phyloP scores from a whole-genome alignment of 2,329 filamentous ascomycete species.

The Microsporum ferrugineum region DNA sequence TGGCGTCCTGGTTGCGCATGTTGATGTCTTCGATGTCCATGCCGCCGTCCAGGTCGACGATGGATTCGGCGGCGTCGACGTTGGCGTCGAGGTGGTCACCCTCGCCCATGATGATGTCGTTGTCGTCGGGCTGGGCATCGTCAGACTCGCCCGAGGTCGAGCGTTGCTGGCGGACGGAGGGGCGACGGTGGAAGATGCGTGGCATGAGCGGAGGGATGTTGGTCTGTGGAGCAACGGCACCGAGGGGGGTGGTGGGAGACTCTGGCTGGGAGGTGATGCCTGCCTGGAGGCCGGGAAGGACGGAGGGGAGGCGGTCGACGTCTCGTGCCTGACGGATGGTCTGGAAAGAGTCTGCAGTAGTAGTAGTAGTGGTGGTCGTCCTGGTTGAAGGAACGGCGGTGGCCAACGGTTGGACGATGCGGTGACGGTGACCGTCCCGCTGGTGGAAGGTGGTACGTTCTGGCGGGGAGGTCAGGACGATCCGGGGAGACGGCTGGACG shows the following conservation, averaged over 20 bases:
- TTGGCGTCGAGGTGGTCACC: slow-evolving; percentile 33
- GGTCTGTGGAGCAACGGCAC: slow-evolving; percentile 44
- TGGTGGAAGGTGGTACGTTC: slow-evolving; percentile 56
- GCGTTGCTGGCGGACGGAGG: slow-evolving; percentile 74
- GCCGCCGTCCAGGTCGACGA: slow-evolving; percentile 65
- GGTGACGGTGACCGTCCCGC: slow-evolving; percentile 38
- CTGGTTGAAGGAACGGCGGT: slow-evolving; percentile 52
- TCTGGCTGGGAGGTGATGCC: slow-evolving; percentile 80
- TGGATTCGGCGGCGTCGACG: slow-evolving; percentile 41
- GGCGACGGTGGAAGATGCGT: slow-evolving; percentile 48
- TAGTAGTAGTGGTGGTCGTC: slow-evolving; percentile 48
- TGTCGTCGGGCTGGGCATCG: slow-evolving; percentile 75
- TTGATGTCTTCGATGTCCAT: slow-evolving; percentile 80
- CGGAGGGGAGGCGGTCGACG: slow-evolving; percentile 70
- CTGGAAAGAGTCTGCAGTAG: slow-evolving; percentile 55
- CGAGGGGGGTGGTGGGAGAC: slow-evolving; percentile 70
- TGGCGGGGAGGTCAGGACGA: slow-evolving; percentile 60
- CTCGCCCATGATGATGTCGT: slow-evolving; percentile 67
- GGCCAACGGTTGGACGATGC: slow-evolving; percentile 54
- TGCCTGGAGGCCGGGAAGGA: slow-evolving; percentile 55
- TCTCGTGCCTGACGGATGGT: slow-evolving; percentile 52
- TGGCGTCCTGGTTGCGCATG: slow-evolving; percentile 63
- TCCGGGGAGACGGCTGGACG: slow-evolving; percentile 49
- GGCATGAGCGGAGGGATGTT: slow-evolving; percentile 45
- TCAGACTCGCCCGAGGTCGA: slow-evolving; percentile 79